phyloP scores from a whole-genome alignment of 495 filamentous ascomycete species.

The Copromyces sp. region DNA sequence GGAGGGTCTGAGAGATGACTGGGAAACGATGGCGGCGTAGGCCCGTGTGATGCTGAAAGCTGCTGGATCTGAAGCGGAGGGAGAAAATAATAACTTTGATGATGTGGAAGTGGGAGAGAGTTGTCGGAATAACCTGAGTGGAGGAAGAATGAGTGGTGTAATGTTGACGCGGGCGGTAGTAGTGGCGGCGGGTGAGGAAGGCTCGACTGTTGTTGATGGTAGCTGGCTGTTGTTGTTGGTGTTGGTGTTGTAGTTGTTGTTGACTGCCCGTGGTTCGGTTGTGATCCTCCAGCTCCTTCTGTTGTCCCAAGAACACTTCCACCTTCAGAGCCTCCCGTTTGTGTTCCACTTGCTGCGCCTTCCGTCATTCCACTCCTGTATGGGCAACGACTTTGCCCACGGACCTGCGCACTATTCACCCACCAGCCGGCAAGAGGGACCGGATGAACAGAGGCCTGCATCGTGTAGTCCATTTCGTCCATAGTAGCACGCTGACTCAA shows the following conservation, averaged over 20 bases:
- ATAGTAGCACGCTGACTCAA: neutral
- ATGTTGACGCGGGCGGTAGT: neutral
- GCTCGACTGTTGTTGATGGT: neutral
- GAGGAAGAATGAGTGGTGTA: neutral
- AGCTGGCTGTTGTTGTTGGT: neutral
- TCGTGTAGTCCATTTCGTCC: slow-evolving; percentile 7
- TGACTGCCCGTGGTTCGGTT: neutral
- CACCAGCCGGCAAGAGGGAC: neutral
- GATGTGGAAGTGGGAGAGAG: neutral
- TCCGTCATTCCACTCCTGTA: neutral
- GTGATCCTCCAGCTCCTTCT: neutral
- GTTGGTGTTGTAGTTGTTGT: neutral
- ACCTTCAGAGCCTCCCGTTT: neutral
- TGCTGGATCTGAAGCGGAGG: neutral
- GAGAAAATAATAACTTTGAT: neutral
- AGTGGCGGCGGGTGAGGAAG: neutral
- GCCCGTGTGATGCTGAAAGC: neutral
- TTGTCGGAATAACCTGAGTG: neutral
- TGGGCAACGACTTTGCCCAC: neutral
- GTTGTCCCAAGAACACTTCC: neutral
- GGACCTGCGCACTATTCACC: neutral
- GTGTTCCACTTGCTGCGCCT: neutral
- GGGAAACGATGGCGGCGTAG: neutral
- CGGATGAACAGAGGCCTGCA: neutral
- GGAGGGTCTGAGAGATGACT: neutral